Conservation (phyloP, 345 rosid species). For the Excoecaria cochinchinensis region DNA sequence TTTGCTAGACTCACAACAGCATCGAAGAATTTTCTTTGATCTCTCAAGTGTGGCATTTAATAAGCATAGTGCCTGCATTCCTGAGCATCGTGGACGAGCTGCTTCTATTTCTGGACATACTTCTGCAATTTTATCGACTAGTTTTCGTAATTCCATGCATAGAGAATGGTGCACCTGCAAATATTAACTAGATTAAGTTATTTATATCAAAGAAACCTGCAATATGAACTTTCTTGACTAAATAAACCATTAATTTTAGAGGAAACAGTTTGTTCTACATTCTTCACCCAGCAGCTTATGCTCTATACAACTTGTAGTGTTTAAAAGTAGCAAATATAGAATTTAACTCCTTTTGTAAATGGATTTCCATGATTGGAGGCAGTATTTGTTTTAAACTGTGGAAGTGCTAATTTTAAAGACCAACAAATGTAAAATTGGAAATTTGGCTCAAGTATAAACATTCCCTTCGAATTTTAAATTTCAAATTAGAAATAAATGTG, state of each 20-base stretch:
- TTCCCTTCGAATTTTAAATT: no score
- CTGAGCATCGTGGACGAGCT: slow-evolving; percentile 73
- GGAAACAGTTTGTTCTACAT: neutral
- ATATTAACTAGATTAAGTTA: slow-evolving; percentile 20
- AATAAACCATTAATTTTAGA: neutral
- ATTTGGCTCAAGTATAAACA: no score
- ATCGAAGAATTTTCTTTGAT: slow-evolving; percentile 58
- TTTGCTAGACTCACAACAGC: slow-evolving; percentile 76
- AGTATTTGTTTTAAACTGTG: neutral
- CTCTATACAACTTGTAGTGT: no score
- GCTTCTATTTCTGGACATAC: slow-evolving; percentile 72
- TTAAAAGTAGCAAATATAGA: no score
- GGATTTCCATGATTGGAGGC: no score
- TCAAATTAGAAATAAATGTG: no score
- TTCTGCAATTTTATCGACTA: slow-evolving; percentile 42
- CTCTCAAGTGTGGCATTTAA: slow-evolving; percentile 50
- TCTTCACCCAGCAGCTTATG: neutral
- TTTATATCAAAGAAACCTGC: neutral
- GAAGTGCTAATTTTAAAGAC: neutral
- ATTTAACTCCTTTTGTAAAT: no score
- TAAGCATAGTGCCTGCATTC: slow-evolving; percentile 55
- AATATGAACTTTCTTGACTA: neutral
- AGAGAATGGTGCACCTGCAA: slow-evolving; percentile 69
- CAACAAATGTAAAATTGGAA: neutral
- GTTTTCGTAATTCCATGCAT: slow-evolving; percentile 52